Percentiles rank a stretch among this genome's conserved stretches.
Evolutionary conservation across 2,329 filamentous ascomycete genomes (phyloP).

Genomic region (Lasiodiplodia citricola): DNA sequence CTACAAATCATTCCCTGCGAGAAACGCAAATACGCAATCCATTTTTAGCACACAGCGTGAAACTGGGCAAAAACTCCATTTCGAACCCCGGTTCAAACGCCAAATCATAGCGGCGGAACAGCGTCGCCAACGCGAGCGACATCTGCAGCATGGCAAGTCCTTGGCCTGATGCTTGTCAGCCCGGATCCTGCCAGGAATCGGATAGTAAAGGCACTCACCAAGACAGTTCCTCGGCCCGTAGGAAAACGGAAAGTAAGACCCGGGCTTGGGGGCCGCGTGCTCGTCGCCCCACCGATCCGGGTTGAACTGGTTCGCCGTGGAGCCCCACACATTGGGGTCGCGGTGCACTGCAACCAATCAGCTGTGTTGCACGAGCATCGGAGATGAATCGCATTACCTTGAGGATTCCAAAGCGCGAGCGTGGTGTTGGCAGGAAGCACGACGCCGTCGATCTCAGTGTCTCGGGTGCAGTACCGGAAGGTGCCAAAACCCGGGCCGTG

Average conservation of each 20-base stretch:
- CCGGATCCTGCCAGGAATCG: background rate
- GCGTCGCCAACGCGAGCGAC: background rate
- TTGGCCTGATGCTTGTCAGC: background rate
- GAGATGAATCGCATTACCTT: background rate
- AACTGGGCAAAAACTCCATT: background rate
- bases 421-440: background rate
- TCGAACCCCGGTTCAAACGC: background rate
- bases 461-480: background rate
- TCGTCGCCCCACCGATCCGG: background rate
- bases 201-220: background rate
- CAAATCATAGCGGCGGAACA: background rate
- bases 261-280: background rate
- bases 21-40: background rate
- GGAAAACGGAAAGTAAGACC: background rate
- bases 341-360: background rate
- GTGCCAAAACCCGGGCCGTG: background rate
- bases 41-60: background rate
- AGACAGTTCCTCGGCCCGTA: background rate
- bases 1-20: background rate
- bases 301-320: background rate
- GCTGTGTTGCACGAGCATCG: too few relatives aligned
- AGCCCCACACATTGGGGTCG: background rate
- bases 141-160: background rate
- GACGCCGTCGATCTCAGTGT: background rate
- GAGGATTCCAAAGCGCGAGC: background rate